Evolutionary conservation across 805 yeast species (phyloP).

Genomic region (Suhomyces sp.): DNA sequence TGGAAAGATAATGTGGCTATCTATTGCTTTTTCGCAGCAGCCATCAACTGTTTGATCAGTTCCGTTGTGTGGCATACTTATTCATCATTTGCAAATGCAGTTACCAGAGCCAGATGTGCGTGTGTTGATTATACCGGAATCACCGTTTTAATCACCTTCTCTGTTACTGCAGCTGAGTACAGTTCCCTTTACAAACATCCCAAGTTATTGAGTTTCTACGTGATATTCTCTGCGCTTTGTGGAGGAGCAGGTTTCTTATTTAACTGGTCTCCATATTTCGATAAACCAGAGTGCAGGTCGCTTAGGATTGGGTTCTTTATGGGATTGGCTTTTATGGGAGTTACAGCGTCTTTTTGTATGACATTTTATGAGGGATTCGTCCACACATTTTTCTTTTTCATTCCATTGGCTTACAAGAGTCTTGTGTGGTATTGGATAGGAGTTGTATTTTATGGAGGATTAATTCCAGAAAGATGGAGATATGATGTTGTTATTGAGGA

Average conservation of each 20-base stretch:
- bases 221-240: constrained; percentile 59
- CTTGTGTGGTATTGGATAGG: constrained; percentile 77
- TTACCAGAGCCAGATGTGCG: constrained; percentile 71
- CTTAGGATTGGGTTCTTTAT: constrained; percentile 79
- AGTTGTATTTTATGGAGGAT: constrained; percentile 80
- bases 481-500: constrained; percentile 61
- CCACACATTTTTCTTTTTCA: constrained; percentile 52
- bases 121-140: constrained; percentile 96
- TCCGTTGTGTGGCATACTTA: constrained; percentile 93
- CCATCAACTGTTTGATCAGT: constrained; percentile 72
- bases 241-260: constrained; percentile 73
- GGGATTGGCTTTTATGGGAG: constrained; percentile 74
- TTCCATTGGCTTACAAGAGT: constrained; percentile 68
- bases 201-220: constrained; percentile 46
- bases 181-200: constrained; percentile 68
- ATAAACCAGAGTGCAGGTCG: constrained; percentile 79
- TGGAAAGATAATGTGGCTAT: constrained; percentile 52
- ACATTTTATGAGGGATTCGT: constrained; percentile 54
- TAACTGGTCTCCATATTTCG: constrained; percentile 93
- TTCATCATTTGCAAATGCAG: constrained; percentile 66
- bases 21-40: constrained; percentile 66
- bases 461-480: constrained; percentile 88
- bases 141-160: constrained; percentile 83
- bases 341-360: constrained; percentile 58
- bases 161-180: constrained; percentile 84